Base-by-base conservation (phyloP, 1,284 basidiomycete species). In the Ustilago vetiveriae region DNA sequence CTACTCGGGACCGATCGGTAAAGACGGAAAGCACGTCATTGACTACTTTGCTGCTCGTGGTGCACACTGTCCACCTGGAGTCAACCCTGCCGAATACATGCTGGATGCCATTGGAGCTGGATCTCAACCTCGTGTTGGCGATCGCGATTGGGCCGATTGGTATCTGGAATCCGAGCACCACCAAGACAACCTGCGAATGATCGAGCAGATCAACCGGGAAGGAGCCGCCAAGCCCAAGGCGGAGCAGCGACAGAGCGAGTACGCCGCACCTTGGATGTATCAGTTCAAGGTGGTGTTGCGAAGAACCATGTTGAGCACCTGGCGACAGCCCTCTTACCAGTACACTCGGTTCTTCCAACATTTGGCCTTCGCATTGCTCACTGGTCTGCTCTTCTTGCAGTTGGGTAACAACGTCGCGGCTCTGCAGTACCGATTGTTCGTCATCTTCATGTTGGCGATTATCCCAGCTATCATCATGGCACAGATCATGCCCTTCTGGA, bases 401-500 rank as follows among this genome's bases (percentile, higher is more conserved):
- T 85, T 94, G 21, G 86, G 87, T 45, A 83, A 87, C 73, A 88
- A 88, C 60, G 67, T 87, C 35, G 86, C 89, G 42, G 88, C 90
- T 42, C 83, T 96, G 24, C 90, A 97, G 79, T 94, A 92, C 84
- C 86, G 91, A 33, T 87, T 92, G 32, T 94, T 94, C 82, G 87
- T 85, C 23, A 88, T 90, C 48, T 78, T 71, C 13, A 74, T 60
- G 52, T 44, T 83, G 81, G 85, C 85, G 16, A 86, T 92, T 40
- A 81, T 91, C 24, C 90, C 91, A 17, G 89, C 89, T 23, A 87
- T 92, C 70, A 85, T 92, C 70, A 90, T 92, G 85, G 84, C 86
- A 2, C 90, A 91, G 82, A 89, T 94, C 56, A 90, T 92, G 82
- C 92, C 92, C 0, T 91, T 75, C 84, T 95, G 92, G 85, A 90